Evolutionary conservation across 441 rosid genomes (phyloP).

Genomic region (Geranium incanum): DNA sequence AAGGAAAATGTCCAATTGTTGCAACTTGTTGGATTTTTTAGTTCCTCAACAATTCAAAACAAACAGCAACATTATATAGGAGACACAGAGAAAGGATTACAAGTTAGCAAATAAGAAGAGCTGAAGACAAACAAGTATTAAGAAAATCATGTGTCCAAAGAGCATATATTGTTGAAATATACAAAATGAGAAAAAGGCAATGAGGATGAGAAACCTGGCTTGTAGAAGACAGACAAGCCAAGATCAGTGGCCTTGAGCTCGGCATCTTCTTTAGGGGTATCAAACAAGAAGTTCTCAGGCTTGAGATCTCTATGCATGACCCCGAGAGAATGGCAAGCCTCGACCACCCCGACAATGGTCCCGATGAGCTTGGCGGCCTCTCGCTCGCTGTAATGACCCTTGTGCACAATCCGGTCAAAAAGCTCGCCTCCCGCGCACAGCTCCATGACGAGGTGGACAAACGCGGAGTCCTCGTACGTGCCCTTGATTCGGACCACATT

Average conservation of each 20-base stretch:
- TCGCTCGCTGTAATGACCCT: constrained; percentile 76
- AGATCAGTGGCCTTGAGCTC: constrained; percentile 78
- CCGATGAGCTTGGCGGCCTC: constrained; percentile 84
- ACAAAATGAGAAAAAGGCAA: constrained; percentile 11
- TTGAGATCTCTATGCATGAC: constrained; percentile 42
- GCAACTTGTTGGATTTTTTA: neutral
- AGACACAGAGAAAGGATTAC: neutral
- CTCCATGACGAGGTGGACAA: constrained; percentile 88
- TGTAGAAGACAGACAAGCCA: constrained; percentile 87
- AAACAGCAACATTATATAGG: neutral
- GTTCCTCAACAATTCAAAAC: neutral
- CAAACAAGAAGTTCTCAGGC: constrained; percentile 92
- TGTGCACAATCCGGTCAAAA: constrained; percentile 80
- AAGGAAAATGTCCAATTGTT: no score
- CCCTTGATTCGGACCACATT: constrained; percentile 73
- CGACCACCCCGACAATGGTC: constrained; percentile 69
- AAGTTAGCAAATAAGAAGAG: no score
- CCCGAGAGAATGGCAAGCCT: constrained; percentile 89
- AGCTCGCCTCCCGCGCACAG: constrained; percentile 92
- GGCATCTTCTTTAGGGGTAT: constrained; percentile 57
- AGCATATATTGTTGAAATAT: neutral
- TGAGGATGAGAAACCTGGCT: constrained; percentile 41
- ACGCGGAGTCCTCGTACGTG: constrained; percentile 82
- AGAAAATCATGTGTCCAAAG: neutral
- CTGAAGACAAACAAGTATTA: neutral